These are phyloP conservation scores for Zymoseptoria pseudotritici DNA, from an alignment of 2,329 filamentous ascomycete genomes.

Conservation along the genomic window DNA sequence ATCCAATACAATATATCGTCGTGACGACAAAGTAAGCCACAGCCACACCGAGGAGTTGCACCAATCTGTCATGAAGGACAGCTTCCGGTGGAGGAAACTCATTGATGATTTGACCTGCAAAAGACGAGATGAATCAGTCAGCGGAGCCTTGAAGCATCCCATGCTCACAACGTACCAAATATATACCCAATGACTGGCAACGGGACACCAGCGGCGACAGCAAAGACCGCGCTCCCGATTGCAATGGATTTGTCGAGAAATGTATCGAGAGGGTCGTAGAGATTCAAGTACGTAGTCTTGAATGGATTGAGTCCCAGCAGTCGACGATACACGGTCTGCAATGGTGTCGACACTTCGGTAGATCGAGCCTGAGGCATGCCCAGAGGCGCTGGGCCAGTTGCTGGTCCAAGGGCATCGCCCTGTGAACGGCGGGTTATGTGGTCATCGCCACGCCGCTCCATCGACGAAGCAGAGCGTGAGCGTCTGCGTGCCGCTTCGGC, in stretches of 20 bases:
- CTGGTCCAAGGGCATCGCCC: background rate
- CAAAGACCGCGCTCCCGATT: slow-evolving; percentile 28
- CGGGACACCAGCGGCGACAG: slow-evolving; percentile 35
- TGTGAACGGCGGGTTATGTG: background rate
- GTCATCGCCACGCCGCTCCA: background rate
- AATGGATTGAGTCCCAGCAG: slow-evolving; percentile 39
- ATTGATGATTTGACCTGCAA: slow-evolving; percentile 40
- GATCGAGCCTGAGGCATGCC: slow-evolving; percentile 2
- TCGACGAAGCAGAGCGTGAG: background rate
- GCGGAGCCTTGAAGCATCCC: background rate
- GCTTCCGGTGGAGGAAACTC: slow-evolving; percentile 42
- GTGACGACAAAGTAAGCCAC: slow-evolving; percentile 45
- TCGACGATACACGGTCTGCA: slow-evolving; percentile 21
- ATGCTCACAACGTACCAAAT: background rate
- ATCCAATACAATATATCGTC: slow-evolving; percentile 44
- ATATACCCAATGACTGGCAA: slow-evolving; percentile 22
- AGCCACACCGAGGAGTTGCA: slow-evolving; percentile 39
- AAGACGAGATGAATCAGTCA: background rate
- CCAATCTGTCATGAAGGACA: slow-evolving; percentile 35
- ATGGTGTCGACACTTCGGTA: slow-evolving; percentile 2
- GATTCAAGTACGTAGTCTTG: slow-evolving; percentile 42
- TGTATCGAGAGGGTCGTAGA: slow-evolving; percentile 41
- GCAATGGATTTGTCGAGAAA: slow-evolving; percentile 32
- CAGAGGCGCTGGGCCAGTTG: background rate
- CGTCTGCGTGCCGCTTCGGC: background rate